Base-by-base conservation (phyloP, 306 rosid species). In the Prunus persica region DNA sequence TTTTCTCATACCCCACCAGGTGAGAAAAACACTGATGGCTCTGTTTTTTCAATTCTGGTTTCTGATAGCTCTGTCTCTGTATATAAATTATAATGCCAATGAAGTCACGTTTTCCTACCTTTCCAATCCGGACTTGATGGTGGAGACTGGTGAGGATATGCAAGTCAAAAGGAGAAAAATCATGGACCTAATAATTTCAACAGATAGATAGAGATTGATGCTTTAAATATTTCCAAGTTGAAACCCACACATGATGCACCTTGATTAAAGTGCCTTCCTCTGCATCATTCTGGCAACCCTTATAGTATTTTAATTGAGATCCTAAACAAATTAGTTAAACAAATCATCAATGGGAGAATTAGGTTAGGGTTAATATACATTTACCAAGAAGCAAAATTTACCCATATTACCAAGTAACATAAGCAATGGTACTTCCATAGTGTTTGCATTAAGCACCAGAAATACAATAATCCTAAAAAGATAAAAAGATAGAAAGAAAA, bases 401-500 rank as follows among this genome's bases (percentile, higher is more conserved):
- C 41, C 55, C 22, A 63, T 38, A 38, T 19, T 15, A 12, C 52
- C 55, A 45, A 51, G 60, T 24, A 64, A 63, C 79, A 76, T 76
- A 65, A 67, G 79, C 64, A 43, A 67, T 67, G 76, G 34, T 61
- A 76, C 81, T 47, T 45, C 8, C 75, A 76, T 30, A 74, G 41
- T 38, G 43, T 56, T 83, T 77, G 83, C 85, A 88, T 79, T 75
- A 69, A 38, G 65, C 55, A 69, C 76, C 67, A 69, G 43, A 13
- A 50, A 80, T 30, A 67, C 19, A 69, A 16, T 57, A 47, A 30
- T 38, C 32, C 30, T 61, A 71, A 71, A 15, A 67, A 3, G 10
- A 24, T 24, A 24, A 24, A 24, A 15, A n/a, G 14, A 24, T 24
- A 24, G 10, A 22, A 34, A 15, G 65, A 20, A 55, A 2, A 15